A percentile compares a stretch with the other conserved stretches of the same genome.
These are phyloP conservation scores for Teratosphaeriaceae sp. DNA, from an alignment of 2,329 filamentous ascomycete species.

Conservation along the genomic window DNA sequence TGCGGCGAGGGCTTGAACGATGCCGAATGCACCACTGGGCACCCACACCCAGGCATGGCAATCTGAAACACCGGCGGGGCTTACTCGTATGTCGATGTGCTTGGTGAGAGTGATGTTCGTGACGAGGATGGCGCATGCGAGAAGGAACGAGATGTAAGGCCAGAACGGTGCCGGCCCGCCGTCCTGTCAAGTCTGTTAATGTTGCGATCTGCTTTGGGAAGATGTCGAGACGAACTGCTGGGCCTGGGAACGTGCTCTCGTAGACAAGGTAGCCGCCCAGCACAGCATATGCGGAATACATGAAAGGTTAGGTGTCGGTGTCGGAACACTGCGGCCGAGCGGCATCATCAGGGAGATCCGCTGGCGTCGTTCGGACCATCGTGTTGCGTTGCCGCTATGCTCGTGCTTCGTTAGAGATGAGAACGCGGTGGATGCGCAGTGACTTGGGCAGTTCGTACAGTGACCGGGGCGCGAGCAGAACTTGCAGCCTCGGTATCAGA, in stretches of 20 bases:
- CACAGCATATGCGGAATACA: not conserved
- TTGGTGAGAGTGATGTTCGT: not conserved
- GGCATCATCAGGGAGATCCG: no score
- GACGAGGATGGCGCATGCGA: not conserved
- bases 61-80: not conserved
- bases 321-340: no score
- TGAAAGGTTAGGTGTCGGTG: not conserved
- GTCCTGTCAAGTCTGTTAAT: not conserved
- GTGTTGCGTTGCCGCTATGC: no score
- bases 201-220: not conserved
- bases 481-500: no score
- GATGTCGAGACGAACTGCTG: not conserved
- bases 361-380: no score
- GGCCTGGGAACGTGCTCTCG: not conserved
- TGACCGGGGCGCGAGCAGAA: no score
- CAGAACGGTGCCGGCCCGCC: not conserved
- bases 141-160: not conserved
- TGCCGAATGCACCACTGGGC: no score
- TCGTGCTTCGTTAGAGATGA: no score
- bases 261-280: not conserved
- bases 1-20: no score
- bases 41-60: no score
- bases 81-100: not conserved
- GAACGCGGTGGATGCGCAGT: no score
- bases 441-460: no score